Percentiles rank a stretch among this genome's conserved stretches.
phyloP scores from a whole-genome alignment of 805 yeast species.

The Saturnispora saitoi region DNA sequence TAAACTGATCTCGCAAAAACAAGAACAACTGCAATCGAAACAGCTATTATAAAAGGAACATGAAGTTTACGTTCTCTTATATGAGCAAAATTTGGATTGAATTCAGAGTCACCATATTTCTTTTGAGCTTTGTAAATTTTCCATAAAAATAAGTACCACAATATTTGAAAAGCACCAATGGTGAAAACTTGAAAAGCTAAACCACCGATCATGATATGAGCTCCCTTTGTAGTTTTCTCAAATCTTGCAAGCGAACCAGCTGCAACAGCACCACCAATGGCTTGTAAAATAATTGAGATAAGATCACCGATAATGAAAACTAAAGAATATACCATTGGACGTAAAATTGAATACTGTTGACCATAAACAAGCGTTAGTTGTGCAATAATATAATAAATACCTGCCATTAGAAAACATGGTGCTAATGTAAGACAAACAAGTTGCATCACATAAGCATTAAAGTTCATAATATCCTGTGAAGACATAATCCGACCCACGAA shows the following conservation, averaged over 20 bases:
- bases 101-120: slow-evolving; percentile 26
- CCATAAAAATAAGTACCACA: slow-evolving; percentile 41
- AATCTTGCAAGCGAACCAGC: slow-evolving; percentile 33
- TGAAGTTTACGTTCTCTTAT: slow-evolving; percentile 33
- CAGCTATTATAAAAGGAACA: slow-evolving; percentile 35
- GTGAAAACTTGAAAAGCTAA: slow-evolving; percentile 67
- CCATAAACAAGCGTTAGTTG: slow-evolving; percentile 60
- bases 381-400: slow-evolving; percentile 64
- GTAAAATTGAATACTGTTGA: slow-evolving; percentile 38
- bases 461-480: slow-evolving; percentile 27
- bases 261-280: slow-evolving; percentile 69
- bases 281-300: slow-evolving; percentile 57
- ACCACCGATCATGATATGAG: slow-evolving; percentile 69
- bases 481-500: slow-evolving; percentile 52
- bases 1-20: slow-evolving; percentile 63
- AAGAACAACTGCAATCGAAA: slow-evolving; percentile 41
- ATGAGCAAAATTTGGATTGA: slow-evolving; percentile 29
- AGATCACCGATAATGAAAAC: slow-evolving; percentile 62
- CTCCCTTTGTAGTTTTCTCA: slow-evolving; percentile 36
- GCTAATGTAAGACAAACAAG: slow-evolving; percentile 64
- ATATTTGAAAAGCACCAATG: slow-evolving; percentile 49
- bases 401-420: slow-evolving; percentile 82
- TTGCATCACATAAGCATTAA: slow-evolving; percentile 49
- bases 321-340: slow-evolving; percentile 54
- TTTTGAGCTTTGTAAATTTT: slow-evolving; percentile 27